phyloP scores from a whole-genome alignment of 805 yeast genomes.

The Clavispora fructus region DNA sequence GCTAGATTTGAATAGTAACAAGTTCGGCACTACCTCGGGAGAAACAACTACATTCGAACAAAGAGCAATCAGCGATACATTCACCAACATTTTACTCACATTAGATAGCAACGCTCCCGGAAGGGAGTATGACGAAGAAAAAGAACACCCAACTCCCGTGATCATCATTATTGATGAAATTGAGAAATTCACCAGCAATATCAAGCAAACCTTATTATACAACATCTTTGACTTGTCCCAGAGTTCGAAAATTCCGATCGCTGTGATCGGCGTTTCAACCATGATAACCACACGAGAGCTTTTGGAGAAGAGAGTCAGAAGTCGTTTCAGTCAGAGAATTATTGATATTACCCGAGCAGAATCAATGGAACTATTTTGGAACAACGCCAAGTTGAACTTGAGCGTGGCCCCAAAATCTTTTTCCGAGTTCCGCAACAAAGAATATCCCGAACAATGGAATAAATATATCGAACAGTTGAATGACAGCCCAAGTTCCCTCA shows the following conservation, averaged over 20 bases:
- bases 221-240: slow-evolving; percentile 87
- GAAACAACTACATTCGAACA: slow-evolving; percentile 36
- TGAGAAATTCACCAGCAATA: slow-evolving; percentile 66
- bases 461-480: slow-evolving; percentile 21
- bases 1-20: slow-evolving; percentile 43
- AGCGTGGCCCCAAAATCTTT: slow-evolving; percentile 16
- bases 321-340: slow-evolving; percentile 80
- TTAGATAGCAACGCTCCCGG: slow-evolving; percentile 17
- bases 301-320: slow-evolving; percentile 85
- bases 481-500: slow-evolving; percentile 8
- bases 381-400: slow-evolving; percentile 40
- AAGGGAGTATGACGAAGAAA: slow-evolving; percentile 31
- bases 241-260: slow-evolving; percentile 60
- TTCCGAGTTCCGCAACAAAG: slow-evolving; percentile 9
- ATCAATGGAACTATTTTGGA: slow-evolving; percentile 46
- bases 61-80: slow-evolving; percentile 54
- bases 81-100: slow-evolving; percentile 50
- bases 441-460: slow-evolving; percentile 43
- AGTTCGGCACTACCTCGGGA: slow-evolving; percentile 10
- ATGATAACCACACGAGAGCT: slow-evolving; percentile 72
- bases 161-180: slow-evolving; percentile 81
- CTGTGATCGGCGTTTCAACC: slow-evolving; percentile 76
- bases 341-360: slow-evolving; percentile 52
- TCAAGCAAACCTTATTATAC: slow-evolving; percentile 79
- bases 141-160: slow-evolving; percentile 43